Percentiles rank a stretch among this genome's conserved stretches.
phyloP scores from a whole-genome alignment of 192 early-diverging fungal genomes.

The Coemansia sp. region DNA sequence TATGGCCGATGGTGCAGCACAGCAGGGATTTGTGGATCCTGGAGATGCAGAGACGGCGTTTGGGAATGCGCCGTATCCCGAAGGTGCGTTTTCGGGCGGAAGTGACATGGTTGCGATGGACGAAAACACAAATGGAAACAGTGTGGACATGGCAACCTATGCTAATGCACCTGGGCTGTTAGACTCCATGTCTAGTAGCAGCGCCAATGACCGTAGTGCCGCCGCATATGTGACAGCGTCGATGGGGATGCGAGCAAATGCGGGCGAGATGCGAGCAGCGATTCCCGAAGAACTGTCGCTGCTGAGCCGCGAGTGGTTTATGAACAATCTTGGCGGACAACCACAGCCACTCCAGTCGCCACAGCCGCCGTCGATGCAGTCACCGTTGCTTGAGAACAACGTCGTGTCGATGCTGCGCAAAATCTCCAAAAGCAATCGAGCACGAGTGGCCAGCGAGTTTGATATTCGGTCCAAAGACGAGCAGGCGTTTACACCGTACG shows the following conservation, averaged over 20 bases:
- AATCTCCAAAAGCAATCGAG: slow-evolving; percentile 37
- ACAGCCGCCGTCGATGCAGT: slow-evolving; percentile 20
- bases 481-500: slow-evolving; percentile 12
- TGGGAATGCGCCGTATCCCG: background rate
- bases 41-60: background rate
- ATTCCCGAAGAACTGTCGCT: slow-evolving; percentile 20
- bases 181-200: background rate
- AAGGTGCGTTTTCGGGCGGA: background rate
- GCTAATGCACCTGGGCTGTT: background rate
- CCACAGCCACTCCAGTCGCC: slow-evolving; percentile 4
- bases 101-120: background rate
- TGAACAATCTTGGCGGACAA: slow-evolving; percentile 4
- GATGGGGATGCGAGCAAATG: background rate
- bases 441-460: slow-evolving; percentile 5
- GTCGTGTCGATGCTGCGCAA: slow-evolving; percentile 46
- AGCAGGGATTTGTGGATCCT: slow-evolving; percentile 2
- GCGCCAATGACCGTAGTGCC: background rate
- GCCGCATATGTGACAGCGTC: background rate
- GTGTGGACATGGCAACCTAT: background rate
- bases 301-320: slow-evolving; percentile 24
- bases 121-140: background rate
- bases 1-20: background rate
- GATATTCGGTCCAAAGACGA: slow-evolving; percentile 1
- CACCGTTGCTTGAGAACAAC: slow-evolving; percentile 41
- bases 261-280: slow-evolving; percentile 22